A percentile compares a stretch with the other conserved stretches of the same genome.
phyloP scores from a whole-genome alignment of 2,329 filamentous ascomycete genomes.

The Botrytis squamosa region DNA sequence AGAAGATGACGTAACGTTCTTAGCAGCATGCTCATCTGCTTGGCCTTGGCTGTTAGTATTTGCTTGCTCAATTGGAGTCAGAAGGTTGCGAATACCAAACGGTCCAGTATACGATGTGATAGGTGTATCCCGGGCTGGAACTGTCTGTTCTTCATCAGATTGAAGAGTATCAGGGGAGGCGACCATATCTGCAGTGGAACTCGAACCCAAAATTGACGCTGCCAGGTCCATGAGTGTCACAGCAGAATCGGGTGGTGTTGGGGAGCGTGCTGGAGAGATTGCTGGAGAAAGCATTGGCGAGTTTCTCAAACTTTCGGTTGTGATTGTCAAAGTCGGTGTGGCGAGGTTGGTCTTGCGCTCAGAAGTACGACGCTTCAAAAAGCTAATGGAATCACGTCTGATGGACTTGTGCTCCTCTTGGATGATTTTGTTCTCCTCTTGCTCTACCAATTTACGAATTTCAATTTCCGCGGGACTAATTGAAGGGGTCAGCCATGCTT shows the following conservation, averaged over 20 bases:
- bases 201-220: neutral
- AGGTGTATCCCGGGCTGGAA: neutral
- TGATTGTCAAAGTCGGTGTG: neutral
- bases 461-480: neutral
- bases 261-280: neutral
- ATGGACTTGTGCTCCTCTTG: slow-evolving; percentile 10
- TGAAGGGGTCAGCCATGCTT: neutral
- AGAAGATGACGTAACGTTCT: neutral
- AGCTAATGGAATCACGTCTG: slow-evolving; percentile 6
- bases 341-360: slow-evolving; percentile 5
- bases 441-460: slow-evolving; percentile 10
- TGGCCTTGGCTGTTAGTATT: too few species aligned
- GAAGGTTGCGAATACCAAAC: neutral
- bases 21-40: neutral
- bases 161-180: neutral
- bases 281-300: neutral
- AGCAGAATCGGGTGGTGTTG: neutral
- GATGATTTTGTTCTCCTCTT: slow-evolving; percentile 12
- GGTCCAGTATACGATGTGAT: neutral
- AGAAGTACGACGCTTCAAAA: slow-evolving; percentile 12
- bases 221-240: neutral
- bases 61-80: neutral
- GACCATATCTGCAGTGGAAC: neutral
- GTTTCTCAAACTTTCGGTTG: neutral
- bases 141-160: neutral